phyloP scores from a whole-genome alignment of 768 basidiomycete genomes.

The Phaeolepiota aurea region DNA sequence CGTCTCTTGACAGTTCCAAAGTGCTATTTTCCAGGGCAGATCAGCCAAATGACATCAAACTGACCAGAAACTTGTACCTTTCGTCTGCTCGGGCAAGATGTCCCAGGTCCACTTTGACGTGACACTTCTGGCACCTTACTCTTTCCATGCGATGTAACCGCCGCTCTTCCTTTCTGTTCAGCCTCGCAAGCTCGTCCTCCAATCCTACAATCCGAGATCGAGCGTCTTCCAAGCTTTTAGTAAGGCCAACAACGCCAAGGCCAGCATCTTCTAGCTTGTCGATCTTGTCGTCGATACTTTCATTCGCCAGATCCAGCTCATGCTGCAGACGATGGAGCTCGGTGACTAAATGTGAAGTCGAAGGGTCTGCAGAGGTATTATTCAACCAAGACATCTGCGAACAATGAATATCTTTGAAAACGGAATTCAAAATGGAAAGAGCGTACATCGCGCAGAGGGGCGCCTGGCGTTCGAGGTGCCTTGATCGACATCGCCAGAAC shows the following conservation, averaged over 20 bases:
- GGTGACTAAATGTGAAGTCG: slow-evolving; percentile 52
- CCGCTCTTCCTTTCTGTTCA: slow-evolving; percentile 65
- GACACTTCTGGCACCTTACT: slow-evolving; percentile 63
- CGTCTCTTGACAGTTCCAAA: slow-evolving; percentile 38
- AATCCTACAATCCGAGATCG: slow-evolving; percentile 43
- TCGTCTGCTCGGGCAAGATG: slow-evolving; percentile 42
- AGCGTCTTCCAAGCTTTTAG: slow-evolving; percentile 68
- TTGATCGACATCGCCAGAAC: slow-evolving; percentile 60
- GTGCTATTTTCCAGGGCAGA: too few species aligned
- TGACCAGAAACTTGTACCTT: slow-evolving; percentile 48
- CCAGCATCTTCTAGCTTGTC: slow-evolving; percentile 81
- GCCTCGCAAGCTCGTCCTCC: slow-evolving; percentile 62
- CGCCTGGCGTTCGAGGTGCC: slow-evolving; percentile 72
- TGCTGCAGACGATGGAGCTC: slow-evolving; percentile 69
- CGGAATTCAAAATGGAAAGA: not conserved
- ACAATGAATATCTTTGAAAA: slow-evolving; percentile 2
- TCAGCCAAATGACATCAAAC: too few species aligned
- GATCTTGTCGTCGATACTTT: slow-evolving; percentile 82
- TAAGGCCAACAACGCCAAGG: slow-evolving; percentile 61
- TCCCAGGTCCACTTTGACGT: slow-evolving; percentile 48
- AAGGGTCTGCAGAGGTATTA: slow-evolving; percentile 45
- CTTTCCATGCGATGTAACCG: slow-evolving; percentile 50
- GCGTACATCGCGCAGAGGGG: slow-evolving; percentile 68
- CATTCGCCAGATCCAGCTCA: slow-evolving; percentile 74
- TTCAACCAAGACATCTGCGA: slow-evolving; percentile 68